Conservation (phyloP, 345 rosid genomes). For the Atalantia buxifolia region DNA sequence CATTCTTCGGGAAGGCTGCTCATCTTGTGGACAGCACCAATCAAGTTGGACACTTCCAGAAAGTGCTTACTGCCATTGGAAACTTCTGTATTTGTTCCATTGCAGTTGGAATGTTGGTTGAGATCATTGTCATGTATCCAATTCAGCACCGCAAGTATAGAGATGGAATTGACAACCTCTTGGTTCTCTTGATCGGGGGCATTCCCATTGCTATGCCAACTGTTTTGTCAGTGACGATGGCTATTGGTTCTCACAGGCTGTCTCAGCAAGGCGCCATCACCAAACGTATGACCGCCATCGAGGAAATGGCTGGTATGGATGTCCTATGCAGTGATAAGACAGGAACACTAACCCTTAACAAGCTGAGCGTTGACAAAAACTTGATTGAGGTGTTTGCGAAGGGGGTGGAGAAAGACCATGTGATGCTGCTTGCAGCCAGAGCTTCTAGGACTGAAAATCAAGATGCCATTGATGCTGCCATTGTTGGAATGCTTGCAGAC, state of each 20-base stretch:
- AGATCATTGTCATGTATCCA: constrained; percentile 81
- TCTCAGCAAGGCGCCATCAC: constrained; percentile 88
- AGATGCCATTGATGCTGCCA: constrained; percentile 89
- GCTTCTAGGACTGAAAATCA: constrained; percentile 89
- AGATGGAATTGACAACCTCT: constrained; percentile 74
- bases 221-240: constrained; percentile 80
- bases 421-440: constrained; percentile 69
- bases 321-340: constrained; percentile 89
- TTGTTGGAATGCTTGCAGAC: constrained; percentile 84
- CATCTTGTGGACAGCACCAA: constrained; percentile 87
- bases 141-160: constrained; percentile 65
- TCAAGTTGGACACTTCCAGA: constrained; percentile 87
- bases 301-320: constrained; percentile 95
- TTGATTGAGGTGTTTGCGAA: constrained; percentile 68
- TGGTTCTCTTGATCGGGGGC: constrained; percentile 88
- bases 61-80: constrained; percentile 76
- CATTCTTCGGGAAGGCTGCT: constrained; percentile 89
- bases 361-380: constrained; percentile 69
- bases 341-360: constrained; percentile 81
- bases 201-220: constrained; percentile 94
- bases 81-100: constrained; percentile 87
- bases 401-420: constrained; percentile 65
- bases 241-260: constrained; percentile 77
- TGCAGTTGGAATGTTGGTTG: constrained; percentile 58
- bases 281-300: constrained; percentile 90